Base-by-base conservation (phyloP, 805 yeast species). In the Metschnikowia gelsemii region DNA sequence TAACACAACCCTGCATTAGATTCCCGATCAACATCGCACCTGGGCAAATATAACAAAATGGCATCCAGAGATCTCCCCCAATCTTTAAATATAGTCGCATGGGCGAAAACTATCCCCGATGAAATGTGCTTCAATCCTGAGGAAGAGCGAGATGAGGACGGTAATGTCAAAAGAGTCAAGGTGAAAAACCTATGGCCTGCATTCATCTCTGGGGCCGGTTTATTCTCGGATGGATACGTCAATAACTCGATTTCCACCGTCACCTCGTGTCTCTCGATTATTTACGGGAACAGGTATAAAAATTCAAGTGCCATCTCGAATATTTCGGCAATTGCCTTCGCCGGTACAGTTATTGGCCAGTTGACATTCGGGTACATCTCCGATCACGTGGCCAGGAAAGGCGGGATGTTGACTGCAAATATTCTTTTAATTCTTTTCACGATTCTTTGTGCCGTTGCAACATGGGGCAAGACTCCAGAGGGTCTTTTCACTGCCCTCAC, bases 161-260 rank as follows among this genome's bases (percentile, higher is more conserved):
- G 50, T 13, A 48, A 42, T 13, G 45, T 39, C 20, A 45, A 42
- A 18, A 46, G 49, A 24, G 57, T 55, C 12, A 43, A 54, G 27
- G 54, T 47, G 49, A 58, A 56, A 35, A 59, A 56, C 50, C 47
- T 57, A 35, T 59, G 63, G 63, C 62, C 63, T 7, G 62, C 62
- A 3, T 58, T 59, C 35, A 42, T 52, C 29, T 82, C 96, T 1
- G 97, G 97, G 48, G 93, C 96, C 0, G 97, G 96, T 40, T 72
- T 90, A 33, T 89, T 90, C 64, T 83, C 95, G 26, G 98, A 91
- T 64, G 97, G 97, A 40, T 90, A 89, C 60, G 84, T 87, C 46
- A 89, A 89, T 62, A 87, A 87, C 65, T 81, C 93, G 39, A 84
- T 87, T 43, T 77, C 87, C 45, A 76, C 93, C 8, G 95, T 84